phyloP scores from a whole-genome alignment of 2,329 filamentous ascomycete species.

The Lasiodiplodia sp. region DNA sequence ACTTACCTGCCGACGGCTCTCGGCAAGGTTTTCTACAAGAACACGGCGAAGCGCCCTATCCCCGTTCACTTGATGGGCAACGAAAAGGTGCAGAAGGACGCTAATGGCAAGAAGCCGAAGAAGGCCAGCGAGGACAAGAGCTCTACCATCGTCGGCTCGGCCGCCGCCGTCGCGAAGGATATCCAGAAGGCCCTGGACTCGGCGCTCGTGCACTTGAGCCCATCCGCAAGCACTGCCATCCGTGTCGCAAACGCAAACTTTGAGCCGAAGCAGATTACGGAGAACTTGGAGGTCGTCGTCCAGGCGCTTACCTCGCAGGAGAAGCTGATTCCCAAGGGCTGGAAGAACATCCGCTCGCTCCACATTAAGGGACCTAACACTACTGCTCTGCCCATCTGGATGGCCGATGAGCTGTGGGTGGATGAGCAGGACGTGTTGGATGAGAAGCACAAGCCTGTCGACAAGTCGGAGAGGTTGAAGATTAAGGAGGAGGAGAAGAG shows the following conservation, averaged over 20 bases:
- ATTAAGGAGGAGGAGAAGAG: conserved; percentile 20
- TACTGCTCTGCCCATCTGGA: conserved; percentile 89
- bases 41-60: conserved; percentile 81
- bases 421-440: conserved; percentile 76
- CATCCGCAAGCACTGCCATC: conserved; percentile 80
- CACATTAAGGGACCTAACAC: conserved; percentile 93
- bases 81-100: conserved; percentile 67
- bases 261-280: conserved; percentile 76
- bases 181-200: conserved; percentile 77
- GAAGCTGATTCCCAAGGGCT: conserved; percentile 83
- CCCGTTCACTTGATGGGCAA: conserved; percentile 76
- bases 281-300: conserved; percentile 77
- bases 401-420: conserved; percentile 89
- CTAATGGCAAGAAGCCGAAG: conserved; percentile 52
- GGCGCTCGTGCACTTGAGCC: conserved; percentile 81
- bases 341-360: conserved; percentile 82
- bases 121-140: conserved; percentile 40
- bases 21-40: conserved; percentile 93
- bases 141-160: conserved; percentile 59
- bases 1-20: conserved; percentile 76
- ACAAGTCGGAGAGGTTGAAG: conserved; percentile 34
- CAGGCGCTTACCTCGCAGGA: conserved; percentile 64
- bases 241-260: conserved; percentile 79
- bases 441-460: conserved; percentile 49
- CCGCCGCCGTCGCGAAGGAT: conserved; percentile 77